phyloP scores from a whole-genome alignment of 495 filamentous ascomycete genomes.

The Aspergillus bertholletiae region DNA sequence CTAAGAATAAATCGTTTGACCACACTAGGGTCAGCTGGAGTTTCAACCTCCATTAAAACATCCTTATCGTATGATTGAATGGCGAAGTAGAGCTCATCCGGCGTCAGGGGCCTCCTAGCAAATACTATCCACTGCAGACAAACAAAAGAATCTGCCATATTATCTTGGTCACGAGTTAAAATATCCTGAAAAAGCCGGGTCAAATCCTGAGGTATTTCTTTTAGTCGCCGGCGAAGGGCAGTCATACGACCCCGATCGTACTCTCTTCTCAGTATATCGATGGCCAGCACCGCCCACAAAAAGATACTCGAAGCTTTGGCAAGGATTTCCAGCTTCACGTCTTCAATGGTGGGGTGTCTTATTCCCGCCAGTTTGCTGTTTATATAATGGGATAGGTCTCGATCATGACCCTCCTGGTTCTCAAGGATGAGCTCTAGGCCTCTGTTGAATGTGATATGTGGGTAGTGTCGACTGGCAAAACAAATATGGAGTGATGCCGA shows the following conservation, averaged over 20 bases:
- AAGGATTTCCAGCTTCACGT: constrained; percentile 25
- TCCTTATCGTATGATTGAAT: constrained; percentile 17
- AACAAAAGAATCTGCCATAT: constrained; percentile 24
- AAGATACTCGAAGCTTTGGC: constrained; percentile 43
- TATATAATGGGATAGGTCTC: constrained; percentile 24
- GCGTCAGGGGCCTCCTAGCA: constrained; percentile 25
- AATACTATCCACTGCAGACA: constrained; percentile 39
- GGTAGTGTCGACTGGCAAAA: constrained; percentile 52
- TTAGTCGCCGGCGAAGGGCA: constrained; percentile 22
- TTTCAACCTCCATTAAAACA: constrained; percentile 9
- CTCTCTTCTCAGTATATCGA: constrained; percentile 42
- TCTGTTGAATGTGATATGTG: constrained; percentile 35
- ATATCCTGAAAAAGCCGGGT: constrained; percentile 39
- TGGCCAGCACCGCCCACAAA: constrained; percentile 46
- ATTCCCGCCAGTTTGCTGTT: constrained; percentile 17
- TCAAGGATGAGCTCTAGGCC: constrained; percentile 28
- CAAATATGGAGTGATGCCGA: constrained; percentile 36
- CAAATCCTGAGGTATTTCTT: constrained; percentile 30
- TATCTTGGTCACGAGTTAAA: constrained; percentile 23
- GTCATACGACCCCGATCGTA: constrained; percentile 18
- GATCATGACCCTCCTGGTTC: constrained; percentile 23
- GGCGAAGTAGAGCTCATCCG: constrained; percentile 31
- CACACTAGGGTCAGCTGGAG: constrained; percentile 2
- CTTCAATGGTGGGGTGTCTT: constrained; percentile 7
- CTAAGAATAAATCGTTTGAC: constrained; percentile 25